Evolutionary conservation across 2,329 filamentous ascomycete species (phyloP), one percentile per base, ranked within the genome.

Genomic region (Sporothrix humicola): DNA sequence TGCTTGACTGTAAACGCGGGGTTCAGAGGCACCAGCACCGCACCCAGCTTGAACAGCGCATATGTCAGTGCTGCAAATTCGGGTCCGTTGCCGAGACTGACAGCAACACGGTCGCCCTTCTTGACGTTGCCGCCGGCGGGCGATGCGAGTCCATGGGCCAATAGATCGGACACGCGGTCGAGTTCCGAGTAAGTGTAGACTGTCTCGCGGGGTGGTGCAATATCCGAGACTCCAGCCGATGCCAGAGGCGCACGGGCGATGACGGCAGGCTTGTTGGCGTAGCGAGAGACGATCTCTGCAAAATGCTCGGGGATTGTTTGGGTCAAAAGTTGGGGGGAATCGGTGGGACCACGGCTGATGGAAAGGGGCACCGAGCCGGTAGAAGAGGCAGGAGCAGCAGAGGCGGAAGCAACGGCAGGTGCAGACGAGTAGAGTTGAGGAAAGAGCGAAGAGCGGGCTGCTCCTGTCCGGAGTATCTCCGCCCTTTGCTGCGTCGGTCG

Each of bases 11-110:
- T 97, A 85, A 98, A 98, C 1, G 90, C 91, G 23, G 95, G 95
- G 81, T 99, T 98, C 31, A 98, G 83, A 0, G 95, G 96, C n/a
- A 97, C 95, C 75, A 98, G 85, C 69, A 98, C 89, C 31, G 93
- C 95, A n/a, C 96, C 96, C 10, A 98, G 87, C 82, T 98, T 98
- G 85, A 95, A 97, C 72, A 96, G 82, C 0, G 95, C 95, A 82
- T 98, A 98, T 6, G 92, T 95, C 23, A 96, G 87, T 69, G 91
- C 91, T 2, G 93, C 93, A 80, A 93, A 95, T 81, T 97, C 94
- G 77, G 91, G 85, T 58, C 90, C 91, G 82, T 97, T 98, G 17
- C 95, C 95, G 70, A 98, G 84, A 74, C 91, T 95, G 37, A 98
- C 90, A 15, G 93, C 95, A 12, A 98, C 93, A 46, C 94, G 88